A percentile compares a stretch with the other conserved stretches of the same genome.
phyloP scores from a whole-genome alignment of 2,329 filamentous ascomycete genomes.

The Chaetomiaceae sp. region DNA sequence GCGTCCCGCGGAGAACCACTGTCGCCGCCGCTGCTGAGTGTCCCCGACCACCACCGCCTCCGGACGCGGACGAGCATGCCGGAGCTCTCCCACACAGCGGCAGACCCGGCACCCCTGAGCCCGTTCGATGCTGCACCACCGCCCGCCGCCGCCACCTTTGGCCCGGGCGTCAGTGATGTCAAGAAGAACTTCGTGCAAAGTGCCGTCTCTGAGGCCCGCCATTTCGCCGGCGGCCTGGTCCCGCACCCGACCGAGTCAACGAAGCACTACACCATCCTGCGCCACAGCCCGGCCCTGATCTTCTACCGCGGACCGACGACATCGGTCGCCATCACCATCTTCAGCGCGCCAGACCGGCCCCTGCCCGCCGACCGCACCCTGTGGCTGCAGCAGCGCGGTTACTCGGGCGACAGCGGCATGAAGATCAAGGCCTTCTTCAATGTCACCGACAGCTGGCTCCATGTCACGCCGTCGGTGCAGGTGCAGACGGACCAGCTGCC shows the following conservation, averaged over 20 bases:
- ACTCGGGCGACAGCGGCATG: slow-evolving; percentile 63
- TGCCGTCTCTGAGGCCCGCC: slow-evolving; percentile 52
- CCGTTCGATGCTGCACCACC: slow-evolving; percentile 5
- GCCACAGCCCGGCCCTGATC: slow-evolving; percentile 58
- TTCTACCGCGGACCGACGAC: slow-evolving; percentile 62
- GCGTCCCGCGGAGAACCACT: slow-evolving; percentile 14
- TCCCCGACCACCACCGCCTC: slow-evolving; percentile 12
- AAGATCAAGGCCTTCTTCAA: slow-evolving; percentile 57
- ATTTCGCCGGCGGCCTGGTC: slow-evolving; percentile 60
- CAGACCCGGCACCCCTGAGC: slow-evolving; percentile 1
- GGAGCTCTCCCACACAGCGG: slow-evolving; percentile 9
- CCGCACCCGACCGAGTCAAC: slow-evolving; percentile 58
- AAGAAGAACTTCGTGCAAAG: slow-evolving; percentile 37
- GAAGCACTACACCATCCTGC: slow-evolving; percentile 59
- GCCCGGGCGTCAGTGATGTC: slow-evolving; percentile 3
- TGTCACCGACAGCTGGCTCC: slow-evolving; percentile 54
- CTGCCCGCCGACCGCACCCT: slow-evolving; percentile 53
- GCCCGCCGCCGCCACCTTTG: slow-evolving; percentile 11
- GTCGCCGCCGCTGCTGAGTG: not conserved
- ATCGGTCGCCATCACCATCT: slow-evolving; percentile 57
- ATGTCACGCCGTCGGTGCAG: slow-evolving; percentile 56
- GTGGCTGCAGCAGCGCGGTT: slow-evolving; percentile 64
- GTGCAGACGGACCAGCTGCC: slow-evolving; percentile 44
- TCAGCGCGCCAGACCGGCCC: slow-evolving; percentile 46
- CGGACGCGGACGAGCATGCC: slow-evolving; percentile 16